Evolutionary conservation across 1,284 basidiomycete genomes (phyloP).

Genomic region (Rhodotorula sp.): DNA sequence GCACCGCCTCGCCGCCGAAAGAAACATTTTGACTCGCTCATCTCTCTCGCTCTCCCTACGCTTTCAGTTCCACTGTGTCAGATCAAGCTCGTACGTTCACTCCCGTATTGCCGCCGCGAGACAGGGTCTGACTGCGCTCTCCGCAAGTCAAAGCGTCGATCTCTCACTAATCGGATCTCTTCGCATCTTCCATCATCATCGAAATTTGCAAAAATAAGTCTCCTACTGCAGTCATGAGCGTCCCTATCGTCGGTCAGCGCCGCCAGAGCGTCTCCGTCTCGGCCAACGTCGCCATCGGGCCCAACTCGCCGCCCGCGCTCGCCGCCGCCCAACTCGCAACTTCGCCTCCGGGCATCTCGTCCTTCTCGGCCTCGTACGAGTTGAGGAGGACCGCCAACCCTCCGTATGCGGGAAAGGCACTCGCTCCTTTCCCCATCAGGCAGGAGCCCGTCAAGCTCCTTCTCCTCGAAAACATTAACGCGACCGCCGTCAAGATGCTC

Average conservation of each 20-base stretch:
- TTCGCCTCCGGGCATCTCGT: slow-evolving; percentile 13
- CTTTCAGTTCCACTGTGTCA: too few species aligned
- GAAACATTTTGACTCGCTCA: too few species aligned
- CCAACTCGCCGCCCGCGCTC: slow-evolving; percentile 4
- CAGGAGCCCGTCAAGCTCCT: slow-evolving; percentile 56
- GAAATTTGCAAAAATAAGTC: not conserved
- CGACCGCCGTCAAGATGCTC: slow-evolving; percentile 81
- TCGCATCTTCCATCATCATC: not conserved
- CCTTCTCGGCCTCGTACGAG: slow-evolving; percentile 15
- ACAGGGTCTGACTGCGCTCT: not conserved
- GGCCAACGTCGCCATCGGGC: not conserved
- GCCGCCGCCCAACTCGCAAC: slow-evolving; percentile 6
- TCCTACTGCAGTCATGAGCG: not conserved
- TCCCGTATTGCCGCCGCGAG: not conserved
- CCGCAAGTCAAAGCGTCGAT: not conserved
- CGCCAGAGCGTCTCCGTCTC: slow-evolving; percentile 15
- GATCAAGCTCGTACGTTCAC: too few species aligned
- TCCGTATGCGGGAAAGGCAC: slow-evolving; percentile 28
- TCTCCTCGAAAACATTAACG: slow-evolving; percentile 91
- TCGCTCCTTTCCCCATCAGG: slow-evolving; percentile 34
- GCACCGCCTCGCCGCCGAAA: not conserved
- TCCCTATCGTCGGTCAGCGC: slow-evolving; percentile 1
- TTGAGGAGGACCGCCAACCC: slow-evolving; percentile 4
- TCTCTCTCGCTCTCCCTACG: too few species aligned
- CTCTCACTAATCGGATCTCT: not conserved